These are phyloP conservation scores for Obba rivulosa DNA, from an alignment of 768 basidiomycete genomes.

Conservation along the genomic window DNA sequence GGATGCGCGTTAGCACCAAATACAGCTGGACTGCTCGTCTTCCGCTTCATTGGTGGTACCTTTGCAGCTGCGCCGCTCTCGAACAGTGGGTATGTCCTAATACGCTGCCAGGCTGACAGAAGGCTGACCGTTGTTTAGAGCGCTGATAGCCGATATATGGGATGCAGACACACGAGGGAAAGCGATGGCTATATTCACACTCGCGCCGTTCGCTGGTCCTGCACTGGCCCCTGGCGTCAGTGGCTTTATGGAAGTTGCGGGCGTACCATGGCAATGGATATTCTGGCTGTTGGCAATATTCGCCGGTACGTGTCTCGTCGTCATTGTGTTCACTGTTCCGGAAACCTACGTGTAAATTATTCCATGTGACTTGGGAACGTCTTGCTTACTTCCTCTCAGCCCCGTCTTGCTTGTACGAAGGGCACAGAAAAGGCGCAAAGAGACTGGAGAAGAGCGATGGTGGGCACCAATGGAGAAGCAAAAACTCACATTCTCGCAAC, in stretches of 20 bases:
- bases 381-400: conserved; percentile 27
- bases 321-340: conserved; percentile 51
- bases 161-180: conserved; percentile 54
- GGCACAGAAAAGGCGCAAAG: conserved; percentile 44
- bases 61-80: conserved; percentile 63
- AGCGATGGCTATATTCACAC: conserved; percentile 50
- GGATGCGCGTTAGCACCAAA: conserved; percentile 56
- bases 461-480: conserved; percentile 47
- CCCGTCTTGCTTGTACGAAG: conserved; percentile 51
- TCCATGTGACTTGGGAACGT: not conserved
- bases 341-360: conserved; percentile 46
- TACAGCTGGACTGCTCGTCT: conserved; percentile 51
- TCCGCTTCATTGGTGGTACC: conserved; percentile 60
- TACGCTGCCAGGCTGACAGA: conserved; percentile 15
- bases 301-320: conserved; percentile 41
- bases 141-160: conserved; percentile 42
- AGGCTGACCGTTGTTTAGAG: conserved; percentile 29
- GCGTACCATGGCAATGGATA: conserved; percentile 55
- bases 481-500: conserved; percentile 34
- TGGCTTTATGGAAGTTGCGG: conserved; percentile 27
- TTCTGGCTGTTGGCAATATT: conserved; percentile 62
- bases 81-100: conserved; percentile 46
- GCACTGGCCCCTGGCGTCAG: conserved; percentile 30
- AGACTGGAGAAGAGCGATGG: conserved; percentile 45
- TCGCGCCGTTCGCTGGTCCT: conserved; percentile 56